phyloP scores from a whole-genome alignment of 208 protist species.

The Vickermania ingenoplastis region DNA sequence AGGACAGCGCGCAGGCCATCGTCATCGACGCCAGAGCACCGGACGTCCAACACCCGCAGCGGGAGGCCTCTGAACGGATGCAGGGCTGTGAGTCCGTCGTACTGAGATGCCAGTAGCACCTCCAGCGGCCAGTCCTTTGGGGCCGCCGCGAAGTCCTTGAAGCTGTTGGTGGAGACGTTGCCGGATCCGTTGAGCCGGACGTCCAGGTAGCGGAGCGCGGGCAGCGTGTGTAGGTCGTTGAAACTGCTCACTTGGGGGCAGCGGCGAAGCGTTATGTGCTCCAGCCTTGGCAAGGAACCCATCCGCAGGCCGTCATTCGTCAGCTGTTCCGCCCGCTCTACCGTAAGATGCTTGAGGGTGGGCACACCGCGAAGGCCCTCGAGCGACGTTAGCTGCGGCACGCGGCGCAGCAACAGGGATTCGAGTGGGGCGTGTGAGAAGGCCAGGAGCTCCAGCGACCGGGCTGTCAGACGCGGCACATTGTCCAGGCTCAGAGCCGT shows the following conservation, averaged over 20 bases:
- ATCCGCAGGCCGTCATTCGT: neutral
- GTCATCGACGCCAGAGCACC: neutral
- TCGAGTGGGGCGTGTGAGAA: neutral
- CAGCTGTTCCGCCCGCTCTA: neutral
- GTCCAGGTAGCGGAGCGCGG: neutral
- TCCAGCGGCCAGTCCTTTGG: neutral
- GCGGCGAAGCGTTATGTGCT: neutral
- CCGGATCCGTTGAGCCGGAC: neutral
- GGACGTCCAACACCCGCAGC: conserved; percentile 1
- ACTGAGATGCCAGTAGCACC: neutral
- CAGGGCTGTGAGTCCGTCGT: neutral
- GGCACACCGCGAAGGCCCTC: neutral
- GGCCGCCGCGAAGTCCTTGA: neutral
- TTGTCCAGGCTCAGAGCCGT: neutral
- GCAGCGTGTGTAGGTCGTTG: neutral
- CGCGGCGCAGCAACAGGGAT: neutral
- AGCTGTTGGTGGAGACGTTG: neutral
- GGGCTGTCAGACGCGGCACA: neutral
- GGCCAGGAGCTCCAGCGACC: neutral
- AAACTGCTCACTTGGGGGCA: neutral
- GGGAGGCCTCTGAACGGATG: neutral
- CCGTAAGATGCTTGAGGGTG: neutral
- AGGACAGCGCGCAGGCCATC: neutral
- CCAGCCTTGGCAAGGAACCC: neutral
- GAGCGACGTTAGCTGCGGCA: conserved; percentile 2